These are phyloP conservation scores for Beauveria sp. DNA, from an alignment of 2,329 filamentous ascomycete species.

Conservation along the genomic window DNA sequence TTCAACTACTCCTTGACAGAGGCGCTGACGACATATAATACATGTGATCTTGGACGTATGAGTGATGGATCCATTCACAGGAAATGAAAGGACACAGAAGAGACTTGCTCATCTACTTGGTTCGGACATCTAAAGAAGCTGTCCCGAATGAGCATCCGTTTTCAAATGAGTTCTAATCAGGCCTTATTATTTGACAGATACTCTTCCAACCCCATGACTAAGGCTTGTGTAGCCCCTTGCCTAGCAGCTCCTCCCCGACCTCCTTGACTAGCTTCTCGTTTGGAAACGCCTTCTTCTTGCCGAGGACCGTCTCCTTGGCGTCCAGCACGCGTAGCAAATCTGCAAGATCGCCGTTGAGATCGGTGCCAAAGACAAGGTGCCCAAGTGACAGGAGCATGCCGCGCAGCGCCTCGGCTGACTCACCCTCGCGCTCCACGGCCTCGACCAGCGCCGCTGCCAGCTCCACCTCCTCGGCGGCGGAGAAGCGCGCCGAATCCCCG, in stretches of 20 bases:
- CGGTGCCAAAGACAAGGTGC: slow-evolving; percentile 63
- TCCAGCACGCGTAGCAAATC: slow-evolving; percentile 76
- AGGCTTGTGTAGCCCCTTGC: slow-evolving; percentile 38
- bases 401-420: slow-evolving; percentile 64
- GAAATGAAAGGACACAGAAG: too few relatives aligned
- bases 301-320: slow-evolving; percentile 54
- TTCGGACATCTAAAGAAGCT: too few relatives aligned
- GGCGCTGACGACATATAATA: too few relatives aligned
- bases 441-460: slow-evolving; percentile 75
- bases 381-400: slow-evolving; percentile 72
- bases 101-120: too few relatives aligned
- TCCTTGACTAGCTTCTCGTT: slow-evolving; percentile 50
- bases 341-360: slow-evolving; percentile 64
- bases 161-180: too few relatives aligned
- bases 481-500: slow-evolving; percentile 48
- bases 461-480: slow-evolving; percentile 69
- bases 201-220: slow-evolving; percentile 10
- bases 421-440: slow-evolving; percentile 51
- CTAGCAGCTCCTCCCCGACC: slow-evolving; percentile 44
- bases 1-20: too few relatives aligned
- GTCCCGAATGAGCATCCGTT: too few relatives aligned
- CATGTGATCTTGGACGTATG: too few relatives aligned
- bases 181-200: too few relatives aligned
- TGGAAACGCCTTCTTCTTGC: slow-evolving; percentile 50
- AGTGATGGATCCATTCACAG: too few relatives aligned